Conservation (phyloP, 208 protist genomes). For the Crithidia sp. region DNA sequence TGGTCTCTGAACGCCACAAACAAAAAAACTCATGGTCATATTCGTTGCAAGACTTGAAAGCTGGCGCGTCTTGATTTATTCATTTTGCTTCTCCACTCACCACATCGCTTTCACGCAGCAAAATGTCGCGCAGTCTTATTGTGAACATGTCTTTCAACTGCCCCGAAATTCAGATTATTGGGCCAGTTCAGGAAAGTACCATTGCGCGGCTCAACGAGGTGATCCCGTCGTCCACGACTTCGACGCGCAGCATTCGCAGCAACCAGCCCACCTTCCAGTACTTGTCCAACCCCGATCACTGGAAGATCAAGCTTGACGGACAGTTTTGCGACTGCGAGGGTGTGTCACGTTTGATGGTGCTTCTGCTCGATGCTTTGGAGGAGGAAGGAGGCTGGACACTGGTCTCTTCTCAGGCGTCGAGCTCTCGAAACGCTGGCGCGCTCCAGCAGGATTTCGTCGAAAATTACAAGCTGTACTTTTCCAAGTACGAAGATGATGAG, state of each 20-base stretch:
- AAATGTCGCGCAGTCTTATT: constrained; percentile 75
- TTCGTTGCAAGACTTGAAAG: no score
- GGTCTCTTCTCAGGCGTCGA: constrained; percentile 68
- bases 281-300: constrained; percentile 80
- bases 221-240: constrained; percentile 77
- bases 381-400: constrained; percentile 89
- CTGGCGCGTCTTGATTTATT: no score
- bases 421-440: constrained; percentile 32
- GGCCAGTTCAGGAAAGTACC: constrained; percentile 85
- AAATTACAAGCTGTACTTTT: constrained; percentile 83
- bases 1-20: neutral
- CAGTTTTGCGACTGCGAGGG: constrained; percentile 87
- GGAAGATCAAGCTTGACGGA: constrained; percentile 79
- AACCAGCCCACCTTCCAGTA: constrained; percentile 75
- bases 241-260: constrained; percentile 69
- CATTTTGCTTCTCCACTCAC: no score
- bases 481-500: constrained; percentile 63
- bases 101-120: neutral
- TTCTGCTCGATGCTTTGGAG: constrained; percentile 87
- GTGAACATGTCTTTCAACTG: constrained; percentile 88
- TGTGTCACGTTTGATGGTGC: constrained; percentile 79
- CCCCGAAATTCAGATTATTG: constrained; percentile 83
- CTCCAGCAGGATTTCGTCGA: constrained; percentile 72
- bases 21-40: no score
- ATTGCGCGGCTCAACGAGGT: constrained; percentile 87